phyloP scores from a whole-genome alignment of 768 basidiomycete species.

The Xerocomellus dryophilus region DNA sequence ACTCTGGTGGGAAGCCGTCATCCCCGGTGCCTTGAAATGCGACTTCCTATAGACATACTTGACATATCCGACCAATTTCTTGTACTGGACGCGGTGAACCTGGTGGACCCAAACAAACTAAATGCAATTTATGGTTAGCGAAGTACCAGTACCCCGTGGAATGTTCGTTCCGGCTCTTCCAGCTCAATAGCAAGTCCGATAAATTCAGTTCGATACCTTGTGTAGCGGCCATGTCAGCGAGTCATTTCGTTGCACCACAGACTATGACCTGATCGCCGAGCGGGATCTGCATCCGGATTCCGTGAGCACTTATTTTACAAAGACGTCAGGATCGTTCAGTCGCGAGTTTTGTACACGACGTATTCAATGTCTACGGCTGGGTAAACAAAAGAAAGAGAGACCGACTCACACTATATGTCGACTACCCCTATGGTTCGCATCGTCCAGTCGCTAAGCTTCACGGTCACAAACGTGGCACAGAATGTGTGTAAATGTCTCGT shows the following conservation, averaged over 20 bases:
- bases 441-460: not conserved
- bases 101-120: not conserved
- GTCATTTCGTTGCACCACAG: too few species aligned
- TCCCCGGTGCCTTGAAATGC: not conserved
- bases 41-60: not conserved
- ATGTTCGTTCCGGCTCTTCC: not conserved
- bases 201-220: not conserved
- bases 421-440: not conserved
- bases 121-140: not conserved
- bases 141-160: not conserved
- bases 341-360: too few species aligned
- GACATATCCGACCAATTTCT: not conserved
- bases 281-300: not conserved
- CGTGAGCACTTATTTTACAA: not conserved
- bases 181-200: not conserved
- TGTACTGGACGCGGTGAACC: not conserved
- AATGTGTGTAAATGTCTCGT: not conserved
- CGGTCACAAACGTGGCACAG: not conserved
- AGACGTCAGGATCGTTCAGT: not conserved
- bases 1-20: not conserved
- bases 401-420: not conserved
- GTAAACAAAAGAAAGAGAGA: too few species aligned
- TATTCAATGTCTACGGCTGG: not conserved
- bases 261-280: not conserved
- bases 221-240: not conserved